Percentiles rank a stretch among this genome's conserved stretches.
Conservation (phyloP, 2,329 filamentous ascomycete genomes). For the Xylaria sp. region DNA sequence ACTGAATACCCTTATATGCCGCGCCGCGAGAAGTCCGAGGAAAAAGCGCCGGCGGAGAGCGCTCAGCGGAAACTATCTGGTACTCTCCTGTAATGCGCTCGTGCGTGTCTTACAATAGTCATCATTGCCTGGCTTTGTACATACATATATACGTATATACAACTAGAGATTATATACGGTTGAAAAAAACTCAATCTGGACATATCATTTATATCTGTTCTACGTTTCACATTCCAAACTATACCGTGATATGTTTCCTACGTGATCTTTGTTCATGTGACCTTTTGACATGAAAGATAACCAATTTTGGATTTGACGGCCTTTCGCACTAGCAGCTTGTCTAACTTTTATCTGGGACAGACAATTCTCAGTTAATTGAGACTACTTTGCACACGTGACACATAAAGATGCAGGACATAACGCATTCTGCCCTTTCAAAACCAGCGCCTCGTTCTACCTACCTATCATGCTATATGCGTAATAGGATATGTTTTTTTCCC, state of each 20-base stretch:
- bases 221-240: neutral
- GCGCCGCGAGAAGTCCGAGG: conserved; percentile 17
- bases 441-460: too few species aligned
- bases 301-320: neutral
- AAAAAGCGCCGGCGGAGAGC: conserved; percentile 45
- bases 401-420: neutral
- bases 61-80: conserved; percentile 46
- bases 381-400: neutral
- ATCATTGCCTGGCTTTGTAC: neutral
- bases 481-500: neutral
- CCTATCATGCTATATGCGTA: too few species aligned
- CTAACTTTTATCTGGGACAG: neutral
- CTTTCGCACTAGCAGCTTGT: too few species aligned
- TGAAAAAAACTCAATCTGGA: neutral
- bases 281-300: neutral
- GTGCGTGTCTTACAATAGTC: neutral
- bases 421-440: neutral
- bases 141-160: neutral
- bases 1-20: conserved; percentile 48
- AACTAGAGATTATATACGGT: conserved; percentile 1
- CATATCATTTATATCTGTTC: neutral
- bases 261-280: neutral
- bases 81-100: conserved; percentile 43
- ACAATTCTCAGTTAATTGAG: neutral
- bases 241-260: too few species aligned